phyloP scores from a whole-genome alignment of 2,329 filamentous ascomycete species.

The Colletotrichum chrysophilum region DNA sequence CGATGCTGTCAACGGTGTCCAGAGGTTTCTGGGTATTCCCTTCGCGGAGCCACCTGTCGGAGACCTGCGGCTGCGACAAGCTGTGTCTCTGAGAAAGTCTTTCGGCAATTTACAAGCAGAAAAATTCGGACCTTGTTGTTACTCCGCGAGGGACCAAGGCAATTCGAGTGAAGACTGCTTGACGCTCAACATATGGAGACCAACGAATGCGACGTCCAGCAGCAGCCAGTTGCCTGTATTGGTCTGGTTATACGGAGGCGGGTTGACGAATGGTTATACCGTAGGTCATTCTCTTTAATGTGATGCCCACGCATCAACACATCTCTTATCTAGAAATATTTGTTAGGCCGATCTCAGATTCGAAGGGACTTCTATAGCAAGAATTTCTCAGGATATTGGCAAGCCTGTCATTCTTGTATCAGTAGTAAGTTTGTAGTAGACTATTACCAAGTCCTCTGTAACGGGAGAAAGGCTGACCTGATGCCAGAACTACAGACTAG shows the following conservation, averaged over 20 bases:
- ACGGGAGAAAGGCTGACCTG: no score
- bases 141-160: slow-evolving; percentile 56
- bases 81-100: slow-evolving; percentile 50
- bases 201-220: slow-evolving; percentile 25
- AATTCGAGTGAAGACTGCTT: slow-evolving; percentile 34
- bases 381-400: not conserved
- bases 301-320: not conserved
- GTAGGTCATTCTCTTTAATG: not conserved
- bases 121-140: slow-evolving; percentile 49
- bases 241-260: slow-evolving; percentile 62
- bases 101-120: slow-evolving; percentile 41
- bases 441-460: not conserved
- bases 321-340: fast-evolving
- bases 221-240: slow-evolving; percentile 56
- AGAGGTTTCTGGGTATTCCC: slow-evolving; percentile 48
- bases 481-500: slow-evolving; percentile 25
- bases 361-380: not conserved
- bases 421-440: not conserved
- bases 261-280: slow-evolving; percentile 10
- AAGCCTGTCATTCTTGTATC: not conserved
- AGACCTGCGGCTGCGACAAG: slow-evolving; percentile 54
- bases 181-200: slow-evolving; percentile 31
- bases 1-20: not conserved
- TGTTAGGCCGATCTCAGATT: not conserved
- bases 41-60: slow-evolving; percentile 42